Conservation (phyloP, 805 yeast genomes). For the Saccharomycopsis capsularis region DNA sequence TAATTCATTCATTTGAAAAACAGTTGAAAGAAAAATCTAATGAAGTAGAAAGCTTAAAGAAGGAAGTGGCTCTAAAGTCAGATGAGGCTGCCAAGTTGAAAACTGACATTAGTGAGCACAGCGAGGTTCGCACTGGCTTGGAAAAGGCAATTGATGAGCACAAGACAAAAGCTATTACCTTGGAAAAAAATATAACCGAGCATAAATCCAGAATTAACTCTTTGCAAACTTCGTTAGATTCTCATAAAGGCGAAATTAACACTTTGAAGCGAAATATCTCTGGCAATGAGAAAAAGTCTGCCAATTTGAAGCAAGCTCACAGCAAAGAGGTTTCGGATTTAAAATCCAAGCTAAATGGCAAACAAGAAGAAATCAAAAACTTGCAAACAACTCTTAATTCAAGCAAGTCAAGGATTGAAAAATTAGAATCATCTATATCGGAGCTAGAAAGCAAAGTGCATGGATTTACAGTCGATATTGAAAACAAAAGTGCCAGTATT, state of each 20-base stretch:
- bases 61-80: background rate
- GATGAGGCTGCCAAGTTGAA: background rate
- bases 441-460: background rate
- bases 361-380: background rate
- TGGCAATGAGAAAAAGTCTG: too few species aligned
- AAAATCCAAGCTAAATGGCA: too few species aligned
- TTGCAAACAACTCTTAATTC: background rate
- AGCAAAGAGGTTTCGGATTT: too few species aligned
- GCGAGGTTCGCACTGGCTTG: background rate
- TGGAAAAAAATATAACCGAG: background rate
- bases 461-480: conserved; percentile 1
- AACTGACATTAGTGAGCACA: background rate
- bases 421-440: background rate
- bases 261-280: background rate
- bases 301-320: too few species aligned
- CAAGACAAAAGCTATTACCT: background rate
- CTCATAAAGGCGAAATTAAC: background rate
- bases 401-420: background rate
- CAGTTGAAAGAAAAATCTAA: background rate
- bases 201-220: background rate
- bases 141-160: conserved; percentile 1
- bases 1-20: background rate
- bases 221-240: background rate
- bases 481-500: background rate
- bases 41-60: background rate